phyloP scores from a whole-genome alignment of 2,329 filamentous ascomycete genomes.

The Aspergillus pseudotamarii region DNA sequence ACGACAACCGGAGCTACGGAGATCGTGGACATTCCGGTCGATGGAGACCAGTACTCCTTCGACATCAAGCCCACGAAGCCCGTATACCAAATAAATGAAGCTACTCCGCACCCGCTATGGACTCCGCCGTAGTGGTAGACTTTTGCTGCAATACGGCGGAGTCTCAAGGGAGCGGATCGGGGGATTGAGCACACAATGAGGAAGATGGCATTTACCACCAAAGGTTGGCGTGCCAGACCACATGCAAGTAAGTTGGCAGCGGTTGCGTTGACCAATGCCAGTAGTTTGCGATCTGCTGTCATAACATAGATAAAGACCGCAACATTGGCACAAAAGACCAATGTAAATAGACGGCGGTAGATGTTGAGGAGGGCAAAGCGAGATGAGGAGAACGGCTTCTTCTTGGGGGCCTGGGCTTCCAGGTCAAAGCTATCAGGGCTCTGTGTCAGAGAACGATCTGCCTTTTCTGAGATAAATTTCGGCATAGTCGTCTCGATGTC shows the following conservation, averaged over 20 bases:
- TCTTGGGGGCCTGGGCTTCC: slow-evolving; percentile 30
- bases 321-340: slow-evolving; percentile 45
- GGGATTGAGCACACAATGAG: slow-evolving; percentile 48
- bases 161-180: slow-evolving; percentile 47
- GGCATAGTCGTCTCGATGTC: slow-evolving; percentile 20
- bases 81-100: slow-evolving; percentile 52
- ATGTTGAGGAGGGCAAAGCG: slow-evolving; percentile 43
- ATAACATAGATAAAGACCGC: slow-evolving; percentile 41
- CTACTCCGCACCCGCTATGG: slow-evolving; percentile 55
- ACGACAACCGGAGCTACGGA: slow-evolving; percentile 52
- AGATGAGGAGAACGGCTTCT: slow-evolving; percentile 30
- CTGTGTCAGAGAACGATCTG: slow-evolving; percentile 18
- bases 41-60: slow-evolving; percentile 33
- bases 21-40: slow-evolving; percentile 19
- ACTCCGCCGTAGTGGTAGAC: slow-evolving; percentile 59
- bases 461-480: slow-evolving; percentile 21
- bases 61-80: slow-evolving; percentile 42
- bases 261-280: slow-evolving; percentile 46
- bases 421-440: slow-evolving; percentile 26
- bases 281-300: slow-evolving; percentile 36
- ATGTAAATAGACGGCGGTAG: slow-evolving; percentile 47
- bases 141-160: slow-evolving; percentile 52
- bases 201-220: slow-evolving; percentile 57
- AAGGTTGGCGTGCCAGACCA: slow-evolving; percentile 55
- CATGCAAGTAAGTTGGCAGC: slow-evolving; percentile 52